Evolutionary conservation across 306 rosid species (phyloP).

Genomic region (Malus fusca): DNA sequence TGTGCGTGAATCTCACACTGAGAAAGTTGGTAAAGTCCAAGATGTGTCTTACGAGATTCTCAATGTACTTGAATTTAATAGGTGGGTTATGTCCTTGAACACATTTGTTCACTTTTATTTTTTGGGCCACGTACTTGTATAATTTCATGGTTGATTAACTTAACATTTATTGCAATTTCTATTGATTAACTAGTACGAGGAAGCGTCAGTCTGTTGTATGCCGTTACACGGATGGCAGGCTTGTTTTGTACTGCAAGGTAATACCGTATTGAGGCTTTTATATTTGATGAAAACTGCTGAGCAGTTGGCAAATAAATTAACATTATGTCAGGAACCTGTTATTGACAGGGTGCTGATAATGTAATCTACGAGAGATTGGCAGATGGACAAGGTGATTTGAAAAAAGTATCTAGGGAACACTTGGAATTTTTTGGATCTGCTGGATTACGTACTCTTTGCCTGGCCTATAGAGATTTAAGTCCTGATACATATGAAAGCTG

Average conservation of each 20-base stretch:
- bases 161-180: constrained; percentile 19
- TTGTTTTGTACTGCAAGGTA: constrained; percentile 95
- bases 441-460: constrained; percentile 86
- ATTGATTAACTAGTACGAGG: constrained; percentile 57
- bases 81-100: constrained; percentile 32
- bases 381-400: constrained; percentile 41
- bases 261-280: constrained; percentile 23
- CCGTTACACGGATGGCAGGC: constrained; percentile 91
- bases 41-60: constrained; percentile 80
- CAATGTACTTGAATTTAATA: constrained; percentile 92
- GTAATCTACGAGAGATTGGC: constrained; percentile 85
- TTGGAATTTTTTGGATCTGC: constrained; percentile 84
- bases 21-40: constrained; percentile 65
- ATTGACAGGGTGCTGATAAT: constrained; percentile 86
- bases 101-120: not conserved
- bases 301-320: constrained; percentile 26
- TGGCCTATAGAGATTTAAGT: constrained; percentile 81
- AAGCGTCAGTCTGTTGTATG: constrained; percentile 98
- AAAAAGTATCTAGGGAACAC: constrained; percentile 66
- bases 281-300: constrained; percentile 1
- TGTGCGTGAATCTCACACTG: constrained; percentile 91
- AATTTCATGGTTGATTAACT: constrained; percentile 5
- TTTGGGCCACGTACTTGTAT: not conserved
- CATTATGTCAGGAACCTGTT: constrained; percentile 25
- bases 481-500: constrained; percentile 75